A percentile compares a stretch with the other conserved stretches of the same genome.
Conservation (phyloP, 225 moss, liverwort and hornwort genomes). For the Pseudoscleropodium purum region DNA sequence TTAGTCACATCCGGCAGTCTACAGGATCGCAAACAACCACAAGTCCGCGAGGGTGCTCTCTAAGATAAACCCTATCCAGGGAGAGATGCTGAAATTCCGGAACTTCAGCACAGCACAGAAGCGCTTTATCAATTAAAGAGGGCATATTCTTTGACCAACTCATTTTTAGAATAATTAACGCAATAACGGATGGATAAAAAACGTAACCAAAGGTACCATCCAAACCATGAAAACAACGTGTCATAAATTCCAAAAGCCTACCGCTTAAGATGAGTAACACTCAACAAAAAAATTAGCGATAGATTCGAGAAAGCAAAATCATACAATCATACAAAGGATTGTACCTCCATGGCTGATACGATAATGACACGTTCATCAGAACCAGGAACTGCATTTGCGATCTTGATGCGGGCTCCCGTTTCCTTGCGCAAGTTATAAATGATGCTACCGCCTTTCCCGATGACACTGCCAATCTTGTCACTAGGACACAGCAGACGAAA, state of each 20-base stretch:
- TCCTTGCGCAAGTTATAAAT: slow-evolving; percentile 86
- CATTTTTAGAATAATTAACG: neutral
- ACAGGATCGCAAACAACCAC: neutral
- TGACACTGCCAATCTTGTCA: slow-evolving; percentile 97
- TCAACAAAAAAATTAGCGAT: neutral
- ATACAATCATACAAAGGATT: neutral
- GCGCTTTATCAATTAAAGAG: neutral
- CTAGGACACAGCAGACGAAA: slow-evolving; percentile 91
- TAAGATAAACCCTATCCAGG: neutral
- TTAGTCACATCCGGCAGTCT: neutral
- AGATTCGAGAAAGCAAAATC: neutral
- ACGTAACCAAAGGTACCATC: neutral
- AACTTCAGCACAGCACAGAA: neutral
- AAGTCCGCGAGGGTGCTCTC: neutral
- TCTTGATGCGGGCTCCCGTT: slow-evolving; percentile 97
- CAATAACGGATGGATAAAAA: neutral
- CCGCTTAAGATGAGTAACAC: neutral
- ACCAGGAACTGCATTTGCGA: slow-evolving; percentile 88
- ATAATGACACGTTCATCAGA: slow-evolving; percentile 97
- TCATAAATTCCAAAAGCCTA: neutral
- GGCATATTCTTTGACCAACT: neutral
- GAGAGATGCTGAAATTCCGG: neutral
- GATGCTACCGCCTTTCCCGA: slow-evolving; percentile 93
- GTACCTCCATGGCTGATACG: slow-evolving; percentile 85
- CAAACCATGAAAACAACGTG: neutral